These are phyloP conservation scores for Incumbomyces delicatus DNA, from an alignment of 2,329 filamentous ascomycete species.

Conservation along the genomic window DNA sequence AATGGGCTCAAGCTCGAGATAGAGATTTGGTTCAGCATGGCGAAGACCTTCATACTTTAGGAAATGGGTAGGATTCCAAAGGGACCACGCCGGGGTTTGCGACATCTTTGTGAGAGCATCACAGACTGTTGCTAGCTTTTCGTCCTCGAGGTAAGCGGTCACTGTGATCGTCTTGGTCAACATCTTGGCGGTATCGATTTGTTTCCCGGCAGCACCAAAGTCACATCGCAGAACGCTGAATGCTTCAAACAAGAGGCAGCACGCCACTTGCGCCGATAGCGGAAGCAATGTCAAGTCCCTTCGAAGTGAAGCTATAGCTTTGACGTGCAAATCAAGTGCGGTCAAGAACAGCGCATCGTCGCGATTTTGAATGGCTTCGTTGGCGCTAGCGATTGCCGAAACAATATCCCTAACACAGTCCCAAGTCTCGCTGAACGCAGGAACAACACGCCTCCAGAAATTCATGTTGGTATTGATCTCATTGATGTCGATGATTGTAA, in stretches of 20 bases:
- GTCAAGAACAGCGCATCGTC: constrained; percentile 1
- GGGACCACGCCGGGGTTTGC: background rate
- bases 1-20: constrained; percentile 2
- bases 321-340: constrained; percentile 1
- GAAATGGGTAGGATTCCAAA: constrained; percentile 4
- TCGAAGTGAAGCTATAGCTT: background rate
- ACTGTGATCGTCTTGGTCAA: background rate
- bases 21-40: constrained; percentile 1
- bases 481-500: constrained; percentile 3
- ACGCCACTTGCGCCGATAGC: constrained; percentile 3
- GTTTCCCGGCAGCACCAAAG: background rate
- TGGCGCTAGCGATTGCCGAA: background rate
- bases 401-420: background rate
- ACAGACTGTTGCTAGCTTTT: background rate
- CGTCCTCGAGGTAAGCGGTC: constrained; percentile 1
- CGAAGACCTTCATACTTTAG: background rate
- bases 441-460: constrained; percentile 1
- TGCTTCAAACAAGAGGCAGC: constrained; percentile 4
- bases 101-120: background rate
- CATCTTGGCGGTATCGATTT: background rate
- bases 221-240: constrained; percentile 2
- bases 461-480: constrained; percentile 2
- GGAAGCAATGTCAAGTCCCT: background rate
- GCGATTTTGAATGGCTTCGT: constrained; percentile 4
- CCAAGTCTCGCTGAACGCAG: background rate